A percentile compares a stretch with the other conserved stretches of the same genome.
Evolutionary conservation across 2,329 filamentous ascomycete species (phyloP).

Genomic region (Talaromyces sp.): DNA sequence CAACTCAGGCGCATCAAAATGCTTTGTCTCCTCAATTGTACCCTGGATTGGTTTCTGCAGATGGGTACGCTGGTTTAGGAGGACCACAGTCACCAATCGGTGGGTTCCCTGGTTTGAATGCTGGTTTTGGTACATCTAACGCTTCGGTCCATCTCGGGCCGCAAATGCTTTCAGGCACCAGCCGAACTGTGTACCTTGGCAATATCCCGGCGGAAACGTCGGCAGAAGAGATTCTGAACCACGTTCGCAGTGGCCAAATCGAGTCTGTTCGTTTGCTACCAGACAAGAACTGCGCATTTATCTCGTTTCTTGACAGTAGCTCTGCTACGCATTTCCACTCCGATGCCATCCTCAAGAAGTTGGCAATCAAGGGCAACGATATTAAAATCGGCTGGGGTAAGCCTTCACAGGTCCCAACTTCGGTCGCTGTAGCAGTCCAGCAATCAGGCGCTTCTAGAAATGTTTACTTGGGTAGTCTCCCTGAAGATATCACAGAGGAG

Average conservation of each 20-base stretch:
- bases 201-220: slow-evolving; percentile 98
- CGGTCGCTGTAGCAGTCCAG: slow-evolving; percentile 94
- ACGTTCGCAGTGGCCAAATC: slow-evolving; percentile 95
- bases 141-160: slow-evolving; percentile 74
- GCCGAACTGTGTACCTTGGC: slow-evolving; percentile 93
- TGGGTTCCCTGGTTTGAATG: slow-evolving; percentile 65
- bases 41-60: slow-evolving; percentile 81
- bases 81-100: slow-evolving; percentile 82
- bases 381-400: slow-evolving; percentile 99
- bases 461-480: slow-evolving; percentile 90
- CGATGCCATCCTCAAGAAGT: slow-evolving; percentile 98
- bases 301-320: slow-evolving; percentile 96
- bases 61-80: slow-evolving; percentile 74
- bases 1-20: slow-evolving; percentile 66
- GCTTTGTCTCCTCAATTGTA: slow-evolving; percentile 77
- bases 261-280: slow-evolving; percentile 96
- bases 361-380: slow-evolving; percentile 96
- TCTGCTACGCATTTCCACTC: slow-evolving; percentile 99
- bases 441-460: slow-evolving; percentile 96
- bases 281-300: slow-evolving; percentile 99
- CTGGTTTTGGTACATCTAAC: slow-evolving; percentile 63
- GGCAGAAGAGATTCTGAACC: slow-evolving; percentile 92
- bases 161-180: slow-evolving; percentile 84
- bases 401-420: slow-evolving; percentile 95
- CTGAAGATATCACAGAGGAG: slow-evolving; percentile 86